Evolutionary conservation across 495 filamentous ascomycete species (phyloP), one percentile per base, ranked within the genome.

Genomic region (Penicillium dipodomyicola): DNA sequence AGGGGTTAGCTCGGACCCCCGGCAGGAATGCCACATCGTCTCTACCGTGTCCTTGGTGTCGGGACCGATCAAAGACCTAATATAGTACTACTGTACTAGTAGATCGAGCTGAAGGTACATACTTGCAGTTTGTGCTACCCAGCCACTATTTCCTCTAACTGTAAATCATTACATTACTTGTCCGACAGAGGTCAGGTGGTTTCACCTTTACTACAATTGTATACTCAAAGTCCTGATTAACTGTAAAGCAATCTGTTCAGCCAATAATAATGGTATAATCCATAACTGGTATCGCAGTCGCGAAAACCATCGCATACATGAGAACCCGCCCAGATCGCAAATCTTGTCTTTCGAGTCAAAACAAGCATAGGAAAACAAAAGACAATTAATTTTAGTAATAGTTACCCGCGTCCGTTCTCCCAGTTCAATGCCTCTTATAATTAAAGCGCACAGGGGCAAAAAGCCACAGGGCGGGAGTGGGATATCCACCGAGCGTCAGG

Each of bases 341-440:
- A 54, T 51, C 49, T 20, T n/a, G 49, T 47, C 52, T 54, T 47
- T 54, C 20, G 15, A 39, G 14, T 46, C 20, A 35, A 47, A 54
- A 32, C 52, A 54, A 46, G 19, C 29, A 23, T 32, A 30, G 2
- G 30, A 52, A 30, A 37, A 37, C 35, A 37, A 12, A 52, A 42
- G 37, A 47, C 20, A 35, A 56, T 56, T 56, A 49, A 17, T 48
- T 29, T 39, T 22, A 41, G 32, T 4, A 41, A 17, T 22, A 41
- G 32, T 4, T 32, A 17, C 45, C 20, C 22, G 33, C 54, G 42
- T 25, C 54, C 32, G 14, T 33, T 23, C 8, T 14, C 27, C 9
- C 5, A 14, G 6, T 8, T 10, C 17, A n/a, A 35, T 22, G 25
- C 29, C 30, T 9, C 22, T 29, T 19, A 14, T 40, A 52, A 14